phyloP scores from a whole-genome alignment of 2,329 filamentous ascomycete species.

The Metarhizium rileyi region DNA sequence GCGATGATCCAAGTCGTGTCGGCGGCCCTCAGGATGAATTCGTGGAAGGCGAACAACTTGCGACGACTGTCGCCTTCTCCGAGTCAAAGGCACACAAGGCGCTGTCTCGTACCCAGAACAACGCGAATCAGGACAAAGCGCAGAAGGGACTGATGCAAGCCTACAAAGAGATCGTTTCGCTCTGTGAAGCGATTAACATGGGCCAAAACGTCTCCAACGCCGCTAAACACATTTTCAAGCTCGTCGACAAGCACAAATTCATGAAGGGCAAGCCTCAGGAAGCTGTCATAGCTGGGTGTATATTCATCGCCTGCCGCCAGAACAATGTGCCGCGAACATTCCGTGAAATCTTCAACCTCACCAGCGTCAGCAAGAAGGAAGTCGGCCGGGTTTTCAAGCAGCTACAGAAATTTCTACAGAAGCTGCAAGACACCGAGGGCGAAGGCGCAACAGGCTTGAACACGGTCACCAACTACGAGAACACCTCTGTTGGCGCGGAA shows the following conservation, averaged over 20 bases:
- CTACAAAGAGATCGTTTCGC: slow-evolving; percentile 78
- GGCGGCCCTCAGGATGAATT: slow-evolving; percentile 88
- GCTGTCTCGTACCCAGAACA: slow-evolving; percentile 76
- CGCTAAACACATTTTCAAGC: slow-evolving; percentile 91
- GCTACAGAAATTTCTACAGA: slow-evolving; percentile 78
- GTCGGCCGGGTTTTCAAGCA: slow-evolving; percentile 93
- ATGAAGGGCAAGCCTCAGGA: slow-evolving; percentile 96
- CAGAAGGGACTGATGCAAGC: slow-evolving; percentile 75
- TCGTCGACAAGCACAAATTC: slow-evolving; percentile 82
- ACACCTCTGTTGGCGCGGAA: slow-evolving; percentile 69
- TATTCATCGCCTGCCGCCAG: slow-evolving; percentile 95
- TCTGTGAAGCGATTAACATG: slow-evolving; percentile 79
- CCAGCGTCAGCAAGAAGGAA: slow-evolving; percentile 92
- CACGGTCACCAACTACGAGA: slow-evolving; percentile 60
- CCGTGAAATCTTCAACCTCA: slow-evolving; percentile 86
- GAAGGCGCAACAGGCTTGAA: slow-evolving; percentile 36
- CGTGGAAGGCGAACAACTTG: slow-evolving; percentile 79
- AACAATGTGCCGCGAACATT: slow-evolving; percentile 82
- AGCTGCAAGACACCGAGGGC: slow-evolving; percentile 51
- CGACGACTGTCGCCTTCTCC: slow-evolving; percentile 78
- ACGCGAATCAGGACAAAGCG: slow-evolving; percentile 72
- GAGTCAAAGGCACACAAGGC: slow-evolving; percentile 64
- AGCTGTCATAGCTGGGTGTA: slow-evolving; percentile 87
- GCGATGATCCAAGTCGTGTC: slow-evolving; percentile 95
- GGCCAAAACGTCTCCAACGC: slow-evolving; percentile 75